phyloP scores from a whole-genome alignment of 2,329 filamentous ascomycete genomes.

The Mycosphaerella sp. region DNA sequence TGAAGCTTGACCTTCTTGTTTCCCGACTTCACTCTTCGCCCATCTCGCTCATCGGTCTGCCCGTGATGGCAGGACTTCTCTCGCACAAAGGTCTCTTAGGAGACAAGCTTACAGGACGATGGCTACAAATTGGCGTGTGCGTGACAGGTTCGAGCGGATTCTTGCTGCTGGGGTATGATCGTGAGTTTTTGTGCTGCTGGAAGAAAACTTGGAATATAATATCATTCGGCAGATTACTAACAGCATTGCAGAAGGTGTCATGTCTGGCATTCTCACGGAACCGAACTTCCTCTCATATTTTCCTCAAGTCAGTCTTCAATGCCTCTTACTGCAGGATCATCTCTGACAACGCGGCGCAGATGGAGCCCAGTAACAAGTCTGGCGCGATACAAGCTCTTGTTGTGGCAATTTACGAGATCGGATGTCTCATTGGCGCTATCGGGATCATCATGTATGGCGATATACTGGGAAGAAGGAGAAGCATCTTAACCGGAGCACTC shows the following conservation, averaged over 20 bases:
- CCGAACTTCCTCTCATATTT: slow-evolving; percentile 38
- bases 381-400: slow-evolving; percentile 30
- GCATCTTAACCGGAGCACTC: slow-evolving; percentile 52
- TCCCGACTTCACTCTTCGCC: neutral
- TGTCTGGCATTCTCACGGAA: slow-evolving; percentile 40
- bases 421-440: slow-evolving; percentile 36
- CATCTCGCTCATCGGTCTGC: neutral
- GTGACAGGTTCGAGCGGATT: slow-evolving; percentile 16
- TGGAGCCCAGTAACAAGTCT: slow-evolving; percentile 25
- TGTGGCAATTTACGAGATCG: slow-evolving; percentile 33
- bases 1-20: neutral
- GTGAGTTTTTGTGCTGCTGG: neutral
- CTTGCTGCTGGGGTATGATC: slow-evolving; percentile 21
- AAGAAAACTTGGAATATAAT: neutral
- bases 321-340: too few species aligned
- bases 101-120: slow-evolving; percentile 12
- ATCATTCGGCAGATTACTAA: neutral
- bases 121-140: slow-evolving; percentile 16
- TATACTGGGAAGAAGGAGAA: slow-evolving; percentile 50
- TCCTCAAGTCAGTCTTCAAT: slow-evolving; percentile 30
- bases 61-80: slow-evolving; percentile 9
- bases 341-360: neutral
- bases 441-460: slow-evolving; percentile 48
- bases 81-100: slow-evolving; percentile 16
- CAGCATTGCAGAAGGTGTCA: slow-evolving; percentile 30